Evolutionary conservation across 1,284 basidiomycete genomes (phyloP).

Genomic region (Mycosarcoma mackinlayi): DNA sequence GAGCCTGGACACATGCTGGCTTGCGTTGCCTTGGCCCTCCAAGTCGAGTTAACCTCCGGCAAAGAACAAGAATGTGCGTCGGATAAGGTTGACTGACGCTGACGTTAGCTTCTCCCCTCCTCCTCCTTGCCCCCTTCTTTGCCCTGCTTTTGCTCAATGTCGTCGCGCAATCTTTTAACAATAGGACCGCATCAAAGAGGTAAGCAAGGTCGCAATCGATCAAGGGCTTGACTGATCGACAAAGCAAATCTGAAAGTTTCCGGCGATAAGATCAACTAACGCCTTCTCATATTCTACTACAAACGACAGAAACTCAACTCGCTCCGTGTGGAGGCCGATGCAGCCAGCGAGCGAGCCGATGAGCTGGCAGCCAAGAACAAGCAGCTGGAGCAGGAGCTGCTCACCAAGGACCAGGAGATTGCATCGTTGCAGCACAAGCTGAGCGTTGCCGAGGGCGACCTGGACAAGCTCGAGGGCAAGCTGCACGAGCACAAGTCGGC

Average conservation of each 20-base stretch:
- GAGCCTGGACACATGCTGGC: too few relatives aligned
- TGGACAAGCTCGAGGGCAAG: constrained; percentile 82
- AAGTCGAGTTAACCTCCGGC: too few relatives aligned
- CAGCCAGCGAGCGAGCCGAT: constrained; percentile 71
- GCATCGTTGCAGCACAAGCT: constrained; percentile 84
- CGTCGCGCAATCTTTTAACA: not conserved
- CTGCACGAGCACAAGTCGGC: constrained; percentile 78
- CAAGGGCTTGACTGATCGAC: too few relatives aligned
- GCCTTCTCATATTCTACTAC: not conserved
- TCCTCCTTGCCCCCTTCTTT: too few relatives aligned
- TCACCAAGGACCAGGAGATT: constrained; percentile 89
- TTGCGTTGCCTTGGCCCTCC: too few relatives aligned
- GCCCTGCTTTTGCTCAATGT: not conserved
- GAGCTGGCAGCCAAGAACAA: constrained; percentile 66
- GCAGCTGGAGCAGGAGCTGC: constrained; percentile 78
- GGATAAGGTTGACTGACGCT: too few relatives aligned
- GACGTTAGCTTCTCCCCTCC: too few relatives aligned
- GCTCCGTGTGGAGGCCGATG: constrained; percentile 87
- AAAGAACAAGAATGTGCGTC: too few relatives aligned
- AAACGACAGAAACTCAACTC: constrained; percentile 72
- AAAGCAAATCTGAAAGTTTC: too few relatives aligned
- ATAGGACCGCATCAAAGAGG: constrained; percentile 74
- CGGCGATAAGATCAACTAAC: too few relatives aligned
- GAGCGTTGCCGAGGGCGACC: constrained; percentile 76
- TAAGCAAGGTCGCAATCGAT: constrained; percentile 54